phyloP scores from a whole-genome alignment of 371 early-diverging fungal species.

The Mortierella sp. region DNA sequence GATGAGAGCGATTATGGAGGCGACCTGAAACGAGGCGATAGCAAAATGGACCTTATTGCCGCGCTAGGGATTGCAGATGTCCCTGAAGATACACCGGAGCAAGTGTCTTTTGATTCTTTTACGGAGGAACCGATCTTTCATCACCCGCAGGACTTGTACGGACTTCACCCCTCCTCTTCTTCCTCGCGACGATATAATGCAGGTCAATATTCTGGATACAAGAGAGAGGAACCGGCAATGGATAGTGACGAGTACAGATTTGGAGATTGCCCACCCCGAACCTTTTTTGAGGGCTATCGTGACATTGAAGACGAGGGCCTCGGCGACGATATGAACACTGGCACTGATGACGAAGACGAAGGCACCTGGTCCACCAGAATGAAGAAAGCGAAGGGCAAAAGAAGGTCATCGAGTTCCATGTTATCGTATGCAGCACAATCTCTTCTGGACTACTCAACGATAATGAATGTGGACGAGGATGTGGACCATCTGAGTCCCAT shows the following conservation, averaged over 20 bases:
- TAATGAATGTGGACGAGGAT: slow-evolving; percentile 24
- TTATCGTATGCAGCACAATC: background rate
- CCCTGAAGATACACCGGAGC: slow-evolving; percentile 4
- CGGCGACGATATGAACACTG: slow-evolving; percentile 4
- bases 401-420: background rate
- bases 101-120: slow-evolving; percentile 20
- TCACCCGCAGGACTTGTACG: slow-evolving; percentile 1
- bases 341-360: slow-evolving; percentile 9
- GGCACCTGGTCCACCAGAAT: background rate
- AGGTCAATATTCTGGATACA: background rate
- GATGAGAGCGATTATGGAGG: slow-evolving; percentile 12
- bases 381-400: background rate
- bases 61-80: slow-evolving; percentile 27
- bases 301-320: background rate
- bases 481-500: slow-evolving; percentile 34
- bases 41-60: slow-evolving; percentile 30
- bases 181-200: slow-evolving; percentile 15
- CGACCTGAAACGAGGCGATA: background rate
- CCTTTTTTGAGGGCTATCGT: slow-evolving; percentile 18
- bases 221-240: slow-evolving; percentile 7
- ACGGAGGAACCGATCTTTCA: slow-evolving; percentile 19
- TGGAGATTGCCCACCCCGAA: slow-evolving; percentile 17
- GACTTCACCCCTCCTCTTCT: slow-evolving; percentile 2
- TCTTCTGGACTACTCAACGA: slow-evolving; percentile 5
- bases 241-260: slow-evolving; percentile 14